These are phyloP conservation scores for Aschersonia sp. DNA, from an alignment of 2,329 filamentous ascomycete genomes.

Conservation along the genomic window DNA sequence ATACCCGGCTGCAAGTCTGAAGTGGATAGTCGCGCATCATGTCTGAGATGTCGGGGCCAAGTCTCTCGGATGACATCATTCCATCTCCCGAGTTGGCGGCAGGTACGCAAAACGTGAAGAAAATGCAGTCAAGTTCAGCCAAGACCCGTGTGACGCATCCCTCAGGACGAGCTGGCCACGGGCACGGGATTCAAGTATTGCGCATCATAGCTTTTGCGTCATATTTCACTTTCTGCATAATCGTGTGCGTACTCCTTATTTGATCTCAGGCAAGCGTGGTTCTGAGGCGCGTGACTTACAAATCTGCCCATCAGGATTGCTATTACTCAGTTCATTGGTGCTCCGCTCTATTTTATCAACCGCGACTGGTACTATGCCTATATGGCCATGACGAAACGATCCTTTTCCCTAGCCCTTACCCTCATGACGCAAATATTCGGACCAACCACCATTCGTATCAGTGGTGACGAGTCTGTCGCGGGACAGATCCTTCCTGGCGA, in stretches of 20 bases:
- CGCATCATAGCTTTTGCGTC: constrained; percentile 34
- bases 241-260: constrained; percentile 21
- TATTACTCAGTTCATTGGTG: constrained; percentile 60
- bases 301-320: constrained; percentile 34
- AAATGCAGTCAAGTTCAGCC: constrained; percentile 2
- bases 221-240: constrained; percentile 35
- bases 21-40: constrained; percentile 6
- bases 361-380: constrained; percentile 70
- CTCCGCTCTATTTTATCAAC: constrained; percentile 62
- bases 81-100: constrained; percentile 16
- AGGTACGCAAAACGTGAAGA: constrained; percentile 8
- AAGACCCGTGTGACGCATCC: constrained; percentile 26
- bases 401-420: constrained; percentile 64
- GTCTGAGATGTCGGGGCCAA: constrained; percentile 10
- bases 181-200: constrained; percentile 31
- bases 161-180: constrained; percentile 39
- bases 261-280: background rate
- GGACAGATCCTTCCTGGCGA: constrained; percentile 56
- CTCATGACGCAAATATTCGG: constrained; percentile 78
- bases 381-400: constrained; percentile 77
- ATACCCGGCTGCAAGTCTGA: too few relatives aligned
- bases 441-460: constrained; percentile 70
- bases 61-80: constrained; percentile 10
- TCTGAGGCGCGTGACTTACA: background rate
- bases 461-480: constrained; percentile 66